phyloP scores from a whole-genome alignment of 2,329 filamentous ascomycete genomes.

The Claviceps sp. region DNA sequence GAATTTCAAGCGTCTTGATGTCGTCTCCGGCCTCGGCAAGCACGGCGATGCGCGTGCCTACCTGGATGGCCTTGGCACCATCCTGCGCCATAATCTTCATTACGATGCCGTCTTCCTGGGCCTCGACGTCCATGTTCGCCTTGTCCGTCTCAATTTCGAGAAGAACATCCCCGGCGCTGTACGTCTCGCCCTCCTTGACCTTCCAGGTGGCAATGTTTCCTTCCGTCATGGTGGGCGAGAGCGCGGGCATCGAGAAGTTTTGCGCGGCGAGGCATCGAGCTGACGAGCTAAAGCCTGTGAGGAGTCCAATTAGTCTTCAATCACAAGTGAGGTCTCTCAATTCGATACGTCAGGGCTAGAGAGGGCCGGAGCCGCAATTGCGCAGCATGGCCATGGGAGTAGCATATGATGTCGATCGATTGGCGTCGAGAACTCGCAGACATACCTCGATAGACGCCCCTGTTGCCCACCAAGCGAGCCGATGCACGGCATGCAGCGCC shows the following conservation, averaged over 20 bases:
- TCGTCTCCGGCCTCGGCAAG: constrained; percentile 74
- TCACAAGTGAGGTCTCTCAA: too few relatives aligned
- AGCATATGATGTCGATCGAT: neutral
- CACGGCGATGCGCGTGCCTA: constrained; percentile 71
- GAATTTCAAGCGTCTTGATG: constrained; percentile 58
- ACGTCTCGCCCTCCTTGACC: constrained; percentile 76
- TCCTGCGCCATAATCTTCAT: constrained; percentile 68
- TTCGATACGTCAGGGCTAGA: too few relatives aligned
- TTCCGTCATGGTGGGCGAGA: constrained; percentile 90
- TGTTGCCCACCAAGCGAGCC: constrained; percentile 38
- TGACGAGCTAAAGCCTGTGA: constrained; percentile 50
- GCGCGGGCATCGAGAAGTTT: constrained; percentile 82
- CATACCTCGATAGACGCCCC: constrained; percentile 45
- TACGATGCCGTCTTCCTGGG: constrained; percentile 76
- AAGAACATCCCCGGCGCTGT: constrained; percentile 71
- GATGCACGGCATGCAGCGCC: constrained; percentile 51
- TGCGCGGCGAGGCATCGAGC: constrained; percentile 56
- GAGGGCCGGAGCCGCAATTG: too few relatives aligned
- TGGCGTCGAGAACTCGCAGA: constrained; percentile 4
- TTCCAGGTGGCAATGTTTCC: constrained; percentile 78
- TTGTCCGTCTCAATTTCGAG: constrained; percentile 92
- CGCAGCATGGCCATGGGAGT: neutral
- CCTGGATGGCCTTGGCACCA: constrained; percentile 63
- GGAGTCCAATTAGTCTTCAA: neutral
- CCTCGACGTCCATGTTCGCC: constrained; percentile 89